Percentiles rank a stretch among this genome's conserved stretches.
These are phyloP conservation scores for Ballota nigra DNA, from an alignment of 257 asterid species.

Conservation along the genomic window DNA sequence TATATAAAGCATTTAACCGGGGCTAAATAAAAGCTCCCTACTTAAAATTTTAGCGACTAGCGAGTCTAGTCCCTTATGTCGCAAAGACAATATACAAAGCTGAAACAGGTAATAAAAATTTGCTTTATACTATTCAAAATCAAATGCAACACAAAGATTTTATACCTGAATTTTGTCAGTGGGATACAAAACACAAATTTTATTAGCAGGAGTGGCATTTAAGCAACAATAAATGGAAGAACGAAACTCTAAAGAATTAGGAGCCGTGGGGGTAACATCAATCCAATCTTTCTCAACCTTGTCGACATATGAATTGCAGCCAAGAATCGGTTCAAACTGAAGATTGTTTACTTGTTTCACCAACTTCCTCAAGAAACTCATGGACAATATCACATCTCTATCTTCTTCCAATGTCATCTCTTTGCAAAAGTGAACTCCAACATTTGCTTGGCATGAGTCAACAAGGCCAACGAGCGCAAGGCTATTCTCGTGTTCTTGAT, in stretches of 20 bases:
- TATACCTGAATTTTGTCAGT: neutral
- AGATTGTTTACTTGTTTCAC: slow-evolving; percentile 49
- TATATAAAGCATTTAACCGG: too few relatives aligned
- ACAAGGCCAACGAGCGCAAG: slow-evolving; percentile 60
- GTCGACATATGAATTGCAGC: slow-evolving; percentile 44
- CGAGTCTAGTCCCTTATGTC: too few relatives aligned
- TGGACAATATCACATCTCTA: slow-evolving; percentile 53
- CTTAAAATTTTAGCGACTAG: too few relatives aligned
- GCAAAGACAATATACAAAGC: neutral
- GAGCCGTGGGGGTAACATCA: slow-evolving; percentile 54
- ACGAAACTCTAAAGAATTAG: slow-evolving; percentile 69
- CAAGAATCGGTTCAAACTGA: slow-evolving; percentile 48
- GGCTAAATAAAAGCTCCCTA: too few relatives aligned
- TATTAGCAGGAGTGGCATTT: slow-evolving; percentile 40
- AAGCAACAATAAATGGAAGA: slow-evolving; percentile 67
- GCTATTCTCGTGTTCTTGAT: slow-evolving; percentile 23
- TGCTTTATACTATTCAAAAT: neutral
- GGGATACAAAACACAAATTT: slow-evolving; percentile 56
- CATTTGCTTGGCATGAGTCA: slow-evolving; percentile 49
- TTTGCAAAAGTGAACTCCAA: slow-evolving; percentile 49
- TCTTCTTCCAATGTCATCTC: slow-evolving; percentile 35
- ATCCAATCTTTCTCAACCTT: slow-evolving; percentile 72
- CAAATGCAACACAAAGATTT: neutral
- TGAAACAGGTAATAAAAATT: neutral
- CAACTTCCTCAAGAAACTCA: slow-evolving; percentile 56